Evolutionary conservation across 345 rosid genomes (phyloP).

Genomic region (Carallia pectinifolia): DNA sequence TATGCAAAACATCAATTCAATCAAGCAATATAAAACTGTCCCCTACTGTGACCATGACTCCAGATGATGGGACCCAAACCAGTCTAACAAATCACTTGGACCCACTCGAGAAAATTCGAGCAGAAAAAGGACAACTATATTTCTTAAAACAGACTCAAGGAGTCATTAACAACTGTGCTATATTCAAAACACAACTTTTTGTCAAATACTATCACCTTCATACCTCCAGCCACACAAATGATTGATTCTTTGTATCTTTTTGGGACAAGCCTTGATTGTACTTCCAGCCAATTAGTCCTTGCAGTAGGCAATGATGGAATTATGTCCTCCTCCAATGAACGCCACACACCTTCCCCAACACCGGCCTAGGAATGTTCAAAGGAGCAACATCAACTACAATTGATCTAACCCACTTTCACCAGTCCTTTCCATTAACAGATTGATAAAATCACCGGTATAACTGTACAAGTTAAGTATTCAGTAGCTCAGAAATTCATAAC

Average conservation of each 20-base stretch:
- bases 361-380: slow-evolving; percentile 46
- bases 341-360: slow-evolving; percentile 80
- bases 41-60: too few species aligned
- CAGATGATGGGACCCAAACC: too few species aligned
- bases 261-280: slow-evolving; percentile 74
- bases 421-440: slow-evolving; percentile 5
- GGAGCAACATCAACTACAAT: slow-evolving; percentile 13
- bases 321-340: slow-evolving; percentile 82
- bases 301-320: slow-evolving; percentile 68
- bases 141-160: background rate
- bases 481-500: background rate
- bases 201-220: slow-evolving; percentile 40
- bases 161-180: background rate
- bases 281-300: slow-evolving; percentile 91
- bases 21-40: too few species aligned
- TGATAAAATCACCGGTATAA: background rate
- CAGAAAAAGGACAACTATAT: background rate
- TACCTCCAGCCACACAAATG: slow-evolving; percentile 98
- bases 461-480: background rate
- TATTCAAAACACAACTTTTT: slow-evolving; percentile 8
- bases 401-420: slow-evolving; percentile 1
- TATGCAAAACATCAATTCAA: too few species aligned
- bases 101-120: too few species aligned
- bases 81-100: too few species aligned
- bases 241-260: slow-evolving; percentile 66